These are phyloP conservation scores for Nemania sp. DNA, from an alignment of 2,329 filamentous ascomycete species.

Conservation along the genomic window DNA sequence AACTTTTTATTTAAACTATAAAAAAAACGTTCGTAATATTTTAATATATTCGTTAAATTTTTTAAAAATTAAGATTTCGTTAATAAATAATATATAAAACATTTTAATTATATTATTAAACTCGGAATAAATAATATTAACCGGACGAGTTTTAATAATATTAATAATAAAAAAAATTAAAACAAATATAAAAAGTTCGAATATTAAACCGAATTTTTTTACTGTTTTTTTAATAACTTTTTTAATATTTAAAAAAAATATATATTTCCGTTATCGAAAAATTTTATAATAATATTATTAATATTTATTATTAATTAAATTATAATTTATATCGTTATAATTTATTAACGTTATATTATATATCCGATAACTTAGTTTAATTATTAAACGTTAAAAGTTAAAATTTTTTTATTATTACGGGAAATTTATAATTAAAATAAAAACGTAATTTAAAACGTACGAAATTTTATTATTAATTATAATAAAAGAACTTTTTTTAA, in stretches of 20 bases:
- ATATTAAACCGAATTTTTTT: constrained; percentile 4
- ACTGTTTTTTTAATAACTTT: not conserved
- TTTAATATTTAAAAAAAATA: constrained; percentile 5
- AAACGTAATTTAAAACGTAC: constrained; percentile 11
- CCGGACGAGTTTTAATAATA: constrained; percentile 13
- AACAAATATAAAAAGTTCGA: not conserved
- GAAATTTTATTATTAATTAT: constrained; percentile 1
- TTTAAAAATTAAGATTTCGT: constrained; percentile 12
- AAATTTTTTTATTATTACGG: constrained; percentile 15
- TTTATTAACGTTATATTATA: constrained; percentile 15
- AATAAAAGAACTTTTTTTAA: constrained; percentile 11
- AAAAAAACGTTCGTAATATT: constrained; percentile 3
- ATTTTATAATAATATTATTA: constrained; percentile 17
- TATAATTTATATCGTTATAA: constrained; percentile 8
- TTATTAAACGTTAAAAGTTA: constrained; percentile 1
- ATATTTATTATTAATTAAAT: constrained; percentile 11
- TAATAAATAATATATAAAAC: constrained; percentile 18
- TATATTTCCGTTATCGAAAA: constrained; percentile 1
- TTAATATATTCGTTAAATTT: constrained; percentile 15
- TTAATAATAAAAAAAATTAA: constrained; percentile 8
- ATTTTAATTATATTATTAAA: constrained; percentile 13
- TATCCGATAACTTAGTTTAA: constrained; percentile 10
- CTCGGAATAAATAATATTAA: constrained; percentile 12
- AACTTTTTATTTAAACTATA: constrained; percentile 5
- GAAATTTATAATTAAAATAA: constrained; percentile 12